Base-by-base conservation (phyloP, 129 eudicot genomes). In the Artemisia tridentata region DNA sequence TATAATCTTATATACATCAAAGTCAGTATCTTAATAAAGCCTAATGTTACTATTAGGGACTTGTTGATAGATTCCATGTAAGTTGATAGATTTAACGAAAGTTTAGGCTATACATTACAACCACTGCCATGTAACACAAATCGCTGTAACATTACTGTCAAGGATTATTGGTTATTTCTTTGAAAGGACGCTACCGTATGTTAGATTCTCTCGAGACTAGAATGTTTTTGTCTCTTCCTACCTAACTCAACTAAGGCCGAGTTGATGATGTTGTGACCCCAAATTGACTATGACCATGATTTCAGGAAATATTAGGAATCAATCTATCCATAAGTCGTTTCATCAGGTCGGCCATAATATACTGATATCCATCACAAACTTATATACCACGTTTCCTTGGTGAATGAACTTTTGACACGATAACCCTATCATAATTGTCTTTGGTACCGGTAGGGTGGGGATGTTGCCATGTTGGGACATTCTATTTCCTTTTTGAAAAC, bases 401-500 rank as follows among this genome's bases (percentile, higher is more conserved):
- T 55, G 61, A 55, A 18, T 18, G 2, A 55, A 55, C 21, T 55
- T 16, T 55, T 55, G 21, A 20, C 63, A 57, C 14, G 63, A 57
- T 57, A 21, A 57, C 6, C 63, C n/a, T 57, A 20, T 57, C 63
- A 3, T 20, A 20, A 11, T 11, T 18, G 8, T 20, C 63, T 57
- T 20, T 10, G 14, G 14, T 17, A 18, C 13, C 4, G 27, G 27
- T 55, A 21, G 27, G 27, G 19, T 12, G 18, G 29, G 27, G 61
- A 16, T 12, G 5, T n/a, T n/a, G n/a, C n/a, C n/a, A n/a, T n/a
- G n/a, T 16, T 18, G 5, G 0, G 21, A 18, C 27, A 2, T 18
- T 55, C 61, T 55, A 14, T 20, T 57, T 20, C 63, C 63, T 57
- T 57, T 21, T 57, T 57, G 63, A 57, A 56, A 56, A 56, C 20